These are phyloP conservation scores for Secale cereale DNA, from an alignment of 176 grass and related monocot genomes.

Conservation along the genomic window DNA sequence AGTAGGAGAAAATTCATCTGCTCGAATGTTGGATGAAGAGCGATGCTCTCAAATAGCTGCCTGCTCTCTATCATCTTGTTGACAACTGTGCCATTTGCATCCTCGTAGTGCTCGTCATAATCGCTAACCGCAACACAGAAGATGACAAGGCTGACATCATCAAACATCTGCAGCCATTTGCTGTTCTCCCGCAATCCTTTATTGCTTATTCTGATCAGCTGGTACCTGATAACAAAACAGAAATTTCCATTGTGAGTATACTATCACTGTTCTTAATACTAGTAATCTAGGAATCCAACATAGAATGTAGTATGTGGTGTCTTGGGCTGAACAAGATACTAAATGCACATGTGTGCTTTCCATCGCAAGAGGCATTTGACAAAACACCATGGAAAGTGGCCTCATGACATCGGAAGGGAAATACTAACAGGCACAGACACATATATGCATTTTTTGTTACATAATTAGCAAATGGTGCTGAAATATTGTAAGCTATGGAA, in stretches of 20 bases:
- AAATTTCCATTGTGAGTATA: not conserved
- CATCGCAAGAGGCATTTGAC: not conserved
- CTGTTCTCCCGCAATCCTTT: constrained; percentile 66
- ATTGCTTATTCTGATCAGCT: constrained; percentile 76
- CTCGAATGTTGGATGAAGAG: constrained; percentile 53
- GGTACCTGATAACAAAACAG: constrained; percentile 57
- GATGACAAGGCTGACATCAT: constrained; percentile 74
- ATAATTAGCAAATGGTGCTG: not conserved
- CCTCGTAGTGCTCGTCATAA: constrained; percentile 71
- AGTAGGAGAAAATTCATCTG: constrained; percentile 67
- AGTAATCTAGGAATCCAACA: not conserved
- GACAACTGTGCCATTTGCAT: constrained; percentile 36
- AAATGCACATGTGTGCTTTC: not conserved
- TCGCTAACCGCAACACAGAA: constrained; percentile 72
- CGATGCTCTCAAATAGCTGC: constrained; percentile 67
- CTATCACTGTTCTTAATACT: not conserved
- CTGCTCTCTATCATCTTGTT: constrained; percentile 93
- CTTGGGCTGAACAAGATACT: not conserved
- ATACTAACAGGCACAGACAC: not conserved
- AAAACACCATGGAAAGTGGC: not conserved
- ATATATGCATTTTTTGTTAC: not conserved
- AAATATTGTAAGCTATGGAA: not conserved
- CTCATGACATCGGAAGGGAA: not conserved
- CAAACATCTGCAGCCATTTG: constrained; percentile 91
- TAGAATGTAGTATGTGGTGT: not conserved